Evolutionary conservation across 2,329 filamentous ascomycete genomes (phyloP).

Genomic region (Pseudomassariella vexata): DNA sequence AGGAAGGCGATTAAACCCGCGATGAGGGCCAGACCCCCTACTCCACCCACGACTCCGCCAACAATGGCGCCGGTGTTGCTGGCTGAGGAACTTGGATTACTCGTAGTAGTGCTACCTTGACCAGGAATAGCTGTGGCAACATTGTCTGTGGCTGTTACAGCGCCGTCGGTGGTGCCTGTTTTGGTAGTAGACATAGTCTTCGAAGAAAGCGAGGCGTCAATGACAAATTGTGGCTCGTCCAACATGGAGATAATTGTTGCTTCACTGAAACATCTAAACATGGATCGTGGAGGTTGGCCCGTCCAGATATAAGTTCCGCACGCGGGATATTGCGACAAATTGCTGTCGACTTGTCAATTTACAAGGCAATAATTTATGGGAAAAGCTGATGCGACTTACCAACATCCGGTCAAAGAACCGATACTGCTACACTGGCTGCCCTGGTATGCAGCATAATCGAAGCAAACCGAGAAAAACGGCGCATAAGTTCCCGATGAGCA

Average conservation of each 20-base stretch:
- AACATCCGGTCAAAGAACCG: conserved; percentile 27
- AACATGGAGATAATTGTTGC: conserved; percentile 25
- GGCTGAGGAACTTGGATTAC: too few species aligned
- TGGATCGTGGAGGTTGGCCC: conserved; percentile 23
- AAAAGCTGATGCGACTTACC: conserved; percentile 19
- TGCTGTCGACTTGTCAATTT: conserved; percentile 5
- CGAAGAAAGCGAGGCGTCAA: conserved; percentile 24
- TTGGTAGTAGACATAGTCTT: too few species aligned
- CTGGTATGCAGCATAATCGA: conserved; percentile 25
- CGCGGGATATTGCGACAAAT: conserved; percentile 14
- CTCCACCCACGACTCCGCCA: conserved; percentile 13
- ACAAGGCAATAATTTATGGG: too few species aligned
- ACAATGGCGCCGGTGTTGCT: conserved; percentile 8
- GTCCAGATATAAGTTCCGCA: conserved; percentile 33
- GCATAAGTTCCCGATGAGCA: conserved; percentile 23
- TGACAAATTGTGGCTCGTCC: conserved; percentile 26
- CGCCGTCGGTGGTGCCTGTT: background rate
- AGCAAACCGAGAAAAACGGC: conserved; percentile 27
- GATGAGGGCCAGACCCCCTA: conserved; percentile 10
- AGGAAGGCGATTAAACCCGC: conserved; percentile 8
- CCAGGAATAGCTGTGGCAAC: background rate
- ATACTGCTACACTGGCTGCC: conserved; percentile 21
- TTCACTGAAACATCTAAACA: conserved; percentile 28
- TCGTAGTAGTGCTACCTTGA: too few species aligned
- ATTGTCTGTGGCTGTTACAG: background rate